Evolutionary conservation across 495 filamentous ascomycete species (phyloP), one percentile per base, ranked within the genome.

Genomic region (Aspergillus coremiiformis): DNA sequence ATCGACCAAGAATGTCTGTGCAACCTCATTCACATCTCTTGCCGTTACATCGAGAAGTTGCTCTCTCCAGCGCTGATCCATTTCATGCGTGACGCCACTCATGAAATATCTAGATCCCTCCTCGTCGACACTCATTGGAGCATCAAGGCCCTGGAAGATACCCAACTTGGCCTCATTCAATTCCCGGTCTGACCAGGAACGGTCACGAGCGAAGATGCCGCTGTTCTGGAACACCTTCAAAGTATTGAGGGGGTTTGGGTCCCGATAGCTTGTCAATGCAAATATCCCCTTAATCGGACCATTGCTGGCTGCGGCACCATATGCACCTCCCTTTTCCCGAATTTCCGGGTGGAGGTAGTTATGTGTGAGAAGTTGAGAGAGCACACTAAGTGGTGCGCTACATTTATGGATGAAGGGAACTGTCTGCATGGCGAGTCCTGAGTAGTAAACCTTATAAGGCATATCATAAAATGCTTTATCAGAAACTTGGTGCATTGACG

Each of bases 321-420:
- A 98, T 9, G 93, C 93, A 37, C 93, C 93, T 8, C 93, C 93
- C 67, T 98, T 98, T 68, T 98, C 93, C 26, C 93, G 86, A 51
- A 98, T 96, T 64, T 97, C 94, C 61, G 94, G 94, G 65, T 97
- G 93, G 10, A 98, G 78, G 60, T 96, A 88, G 66, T 94, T 94
- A 69, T 97, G 93, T 0, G 92, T 97, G n/a, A 98, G 78, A 22
- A 98, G 85, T 57, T 96, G 87, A 14, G 91, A 84, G 21, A 98
- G 81, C 24, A 97, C 84, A 54, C 90, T 89, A 12, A 96, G 82
- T 1, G 87, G 78, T 8, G 91, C 88, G 15, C 84, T 80, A 23
- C 84, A 78, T 0, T 80, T 61, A 39, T 90, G 81, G 24, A 81
- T 84, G 66, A 97, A 98, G 2, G 91, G 87, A 1, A 90, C 84